Conservation (phyloP, 352 stramenopile genomes). For the Phytophthora kernoviae region DNA sequence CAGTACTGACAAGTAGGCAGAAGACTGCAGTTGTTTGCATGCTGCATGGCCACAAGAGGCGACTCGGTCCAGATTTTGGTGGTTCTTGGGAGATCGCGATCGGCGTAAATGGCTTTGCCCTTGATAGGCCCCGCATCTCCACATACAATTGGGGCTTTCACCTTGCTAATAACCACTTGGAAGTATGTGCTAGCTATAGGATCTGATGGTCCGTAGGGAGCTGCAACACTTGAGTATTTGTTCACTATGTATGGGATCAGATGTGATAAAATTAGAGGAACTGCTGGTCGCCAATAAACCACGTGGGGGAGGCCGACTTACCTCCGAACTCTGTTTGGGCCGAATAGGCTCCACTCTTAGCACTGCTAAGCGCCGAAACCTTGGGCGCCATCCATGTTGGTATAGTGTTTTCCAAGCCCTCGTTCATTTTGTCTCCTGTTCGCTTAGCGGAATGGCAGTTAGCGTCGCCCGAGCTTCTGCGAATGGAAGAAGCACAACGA, state of each 20-base stretch:
- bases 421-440: slow-evolving; percentile 9
- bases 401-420: slow-evolving; percentile 6
- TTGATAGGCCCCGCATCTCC: slow-evolving; percentile 62
- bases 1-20: slow-evolving; percentile 72
- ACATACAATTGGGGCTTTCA: slow-evolving; percentile 64
- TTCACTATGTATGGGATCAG: slow-evolving; percentile 25
- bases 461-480: neutral
- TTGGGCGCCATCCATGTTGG: slow-evolving; percentile 29
- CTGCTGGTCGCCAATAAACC: neutral
- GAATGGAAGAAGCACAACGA: slow-evolving; percentile 3
- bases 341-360: slow-evolving; percentile 14
- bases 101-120: slow-evolving; percentile 77
- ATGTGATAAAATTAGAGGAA: neutral
- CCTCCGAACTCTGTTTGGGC: slow-evolving; percentile 16
- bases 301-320: slow-evolving; percentile 17
- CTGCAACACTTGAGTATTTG: slow-evolving; percentile 55
- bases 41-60: slow-evolving; percentile 77
- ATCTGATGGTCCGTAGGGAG: slow-evolving; percentile 58
- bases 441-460: no score
- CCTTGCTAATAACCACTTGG: slow-evolving; percentile 63
- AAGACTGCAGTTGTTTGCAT: slow-evolving; percentile 48
- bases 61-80: slow-evolving; percentile 71
- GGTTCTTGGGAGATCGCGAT: slow-evolving; percentile 46
- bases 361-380: slow-evolving; percentile 20
- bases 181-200: slow-evolving; percentile 61